Conservation (phyloP, 2,329 filamentous ascomycete genomes). For the Macrophomina phaseolina region DNA sequence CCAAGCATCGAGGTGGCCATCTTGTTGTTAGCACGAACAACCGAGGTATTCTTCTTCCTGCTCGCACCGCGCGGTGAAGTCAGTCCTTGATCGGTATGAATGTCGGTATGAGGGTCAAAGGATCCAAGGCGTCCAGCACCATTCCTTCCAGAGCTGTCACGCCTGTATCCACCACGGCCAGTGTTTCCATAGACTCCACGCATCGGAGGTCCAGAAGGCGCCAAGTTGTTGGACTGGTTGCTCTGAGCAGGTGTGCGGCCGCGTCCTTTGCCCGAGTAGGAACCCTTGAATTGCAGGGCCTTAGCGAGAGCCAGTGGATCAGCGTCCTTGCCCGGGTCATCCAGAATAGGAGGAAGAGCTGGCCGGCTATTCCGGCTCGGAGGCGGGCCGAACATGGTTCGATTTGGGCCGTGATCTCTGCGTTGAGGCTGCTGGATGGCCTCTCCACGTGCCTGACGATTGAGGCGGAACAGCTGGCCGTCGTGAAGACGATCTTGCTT, state of each 20-base stretch:
- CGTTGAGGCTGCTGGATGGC: not conserved
- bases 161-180: not conserved
- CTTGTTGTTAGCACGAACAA: not conserved
- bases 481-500: slow-evolving; percentile 12
- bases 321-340: not conserved
- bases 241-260: not conserved
- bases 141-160: not conserved
- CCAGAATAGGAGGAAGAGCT: not conserved
- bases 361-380: not conserved
- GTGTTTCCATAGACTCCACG: not conserved
- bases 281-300: slow-evolving; percentile 13
- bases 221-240: not conserved
- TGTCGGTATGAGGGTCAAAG: slow-evolving; percentile 16
- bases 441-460: slow-evolving; percentile 19
- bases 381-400: not conserved
- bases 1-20: not conserved
- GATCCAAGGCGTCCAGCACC: not conserved
- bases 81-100: slow-evolving; percentile 1
- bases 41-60: not conserved
- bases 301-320: slow-evolving; percentile 4
- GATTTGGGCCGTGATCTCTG: not conserved
- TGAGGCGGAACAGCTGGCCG: slow-evolving; percentile 24
- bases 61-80: not conserved
- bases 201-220: not conserved
- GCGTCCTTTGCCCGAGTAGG: not conserved